phyloP scores from a whole-genome alignment of 1,284 basidiomycete species.

The Trichosporon ovoides region DNA sequence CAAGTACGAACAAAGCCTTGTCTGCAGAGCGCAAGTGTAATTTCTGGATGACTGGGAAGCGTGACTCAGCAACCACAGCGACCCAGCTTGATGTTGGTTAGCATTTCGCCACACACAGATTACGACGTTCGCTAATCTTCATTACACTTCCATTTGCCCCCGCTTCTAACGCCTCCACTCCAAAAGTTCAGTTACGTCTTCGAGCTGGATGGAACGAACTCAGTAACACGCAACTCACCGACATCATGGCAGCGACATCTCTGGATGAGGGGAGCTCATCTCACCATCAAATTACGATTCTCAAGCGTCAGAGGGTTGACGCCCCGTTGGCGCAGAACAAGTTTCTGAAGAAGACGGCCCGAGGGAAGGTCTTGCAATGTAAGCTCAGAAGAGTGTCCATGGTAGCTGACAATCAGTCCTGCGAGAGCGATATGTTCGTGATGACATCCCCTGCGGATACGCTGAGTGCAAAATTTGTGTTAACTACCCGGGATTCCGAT shows the following conservation, averaged over 20 bases:
- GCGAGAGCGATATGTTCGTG: conserved; percentile 89
- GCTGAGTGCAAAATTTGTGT: conserved; percentile 62
- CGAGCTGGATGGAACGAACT: background rate
- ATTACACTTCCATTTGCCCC: too few relatives aligned
- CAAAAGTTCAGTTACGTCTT: conserved; percentile 5
- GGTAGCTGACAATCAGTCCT: conserved; percentile 57
- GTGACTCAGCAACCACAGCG: too few relatives aligned
- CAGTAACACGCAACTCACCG: background rate
- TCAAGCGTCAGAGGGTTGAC: conserved; percentile 68
- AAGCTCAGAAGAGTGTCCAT: background rate
- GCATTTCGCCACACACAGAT: too few relatives aligned
- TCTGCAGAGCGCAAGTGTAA: too few relatives aligned
- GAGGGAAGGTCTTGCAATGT: conserved; percentile 92
- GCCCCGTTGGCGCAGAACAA: conserved; percentile 73
- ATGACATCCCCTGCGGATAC: conserved; percentile 89
- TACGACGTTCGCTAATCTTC: too few relatives aligned
- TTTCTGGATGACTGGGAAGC: too few relatives aligned
- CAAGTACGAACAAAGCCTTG: too few relatives aligned
- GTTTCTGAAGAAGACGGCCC: conserved; percentile 90
- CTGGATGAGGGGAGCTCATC: conserved; percentile 9
- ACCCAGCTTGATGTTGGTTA: too few relatives aligned
- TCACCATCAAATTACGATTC: conserved; percentile 59
- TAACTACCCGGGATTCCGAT: conserved; percentile 46
- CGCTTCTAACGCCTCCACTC: conserved; percentile 5
- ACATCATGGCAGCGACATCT: conserved; percentile 20